Evolutionary conservation across 192 early-diverging fungal species (phyloP), one percentile per base, ranked within the genome.

Genomic region (Physocladia obscura): DNA sequence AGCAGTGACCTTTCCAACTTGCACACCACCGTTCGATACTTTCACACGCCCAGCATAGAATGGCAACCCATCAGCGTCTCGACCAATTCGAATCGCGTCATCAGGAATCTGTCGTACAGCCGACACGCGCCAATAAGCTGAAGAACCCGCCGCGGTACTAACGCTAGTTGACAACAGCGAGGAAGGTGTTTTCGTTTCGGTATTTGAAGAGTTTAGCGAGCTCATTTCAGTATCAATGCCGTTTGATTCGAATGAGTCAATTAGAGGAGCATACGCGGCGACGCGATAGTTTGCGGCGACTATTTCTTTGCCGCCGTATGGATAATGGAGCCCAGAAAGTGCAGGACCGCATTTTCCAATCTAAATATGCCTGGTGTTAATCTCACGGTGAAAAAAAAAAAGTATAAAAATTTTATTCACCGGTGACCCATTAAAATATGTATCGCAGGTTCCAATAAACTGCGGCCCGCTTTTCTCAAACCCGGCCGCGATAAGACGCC

Each of bases 61-160:
- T 22, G 63, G 63, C 21, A 29, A 32, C 1, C 63, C 63, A 32
- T 65, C 63, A 27, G 34, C 21, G 34, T 65, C 63, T 11, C 63
- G 63, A 13, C 63, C 63, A 11, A 65, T 19, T 11, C 63, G 63
- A 34, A 65, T 65, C 17, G 63, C 63, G 49, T 48, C 63, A 31
- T 30, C 38, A 19, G 63, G 63, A 2, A 65, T 24, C n/a, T 26
- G n/a, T 32, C 31, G 4, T 4, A 58, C 35, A 6, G 63, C 49
- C 6, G 26, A n/a, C 24, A 34, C 35, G 30, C 63, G 63, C 63
- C 63, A 65, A 52, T 65, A 34, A 21, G 52, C 49, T 15, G 40
- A 19, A 39, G 61, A 39, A 8, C 27, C 36, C 34, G 21, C 15
- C n/a, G 30, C 19, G 13, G 22, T 24, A 8, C 15, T 17, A 47